Evolutionary conservation across 805 yeast genomes (phyloP).

Genomic region (Ogataea neopini): DNA sequence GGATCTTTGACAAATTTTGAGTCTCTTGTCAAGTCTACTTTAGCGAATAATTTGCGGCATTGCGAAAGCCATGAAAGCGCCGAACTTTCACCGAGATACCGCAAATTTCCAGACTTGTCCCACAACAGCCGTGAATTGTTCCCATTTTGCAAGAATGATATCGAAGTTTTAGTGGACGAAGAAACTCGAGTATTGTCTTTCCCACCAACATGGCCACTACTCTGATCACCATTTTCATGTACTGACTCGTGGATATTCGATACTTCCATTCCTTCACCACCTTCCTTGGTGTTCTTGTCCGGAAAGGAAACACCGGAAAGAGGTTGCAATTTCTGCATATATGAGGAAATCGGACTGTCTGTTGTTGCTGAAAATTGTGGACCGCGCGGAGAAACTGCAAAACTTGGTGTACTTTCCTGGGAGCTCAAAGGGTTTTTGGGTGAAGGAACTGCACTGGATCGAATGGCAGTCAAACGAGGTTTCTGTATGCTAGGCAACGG

Average conservation of each 20-base stretch:
- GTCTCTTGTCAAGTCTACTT: constrained; percentile 18
- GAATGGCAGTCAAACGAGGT: constrained; percentile 1
- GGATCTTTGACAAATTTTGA: constrained; percentile 42
- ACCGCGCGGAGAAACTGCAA: neutral
- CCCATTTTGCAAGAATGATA: constrained; percentile 21
- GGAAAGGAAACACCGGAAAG: neutral
- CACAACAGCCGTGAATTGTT: constrained; percentile 33
- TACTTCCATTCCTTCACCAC: no score
- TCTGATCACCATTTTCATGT: neutral
- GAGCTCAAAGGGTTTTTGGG: neutral
- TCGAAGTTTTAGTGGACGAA: neutral
- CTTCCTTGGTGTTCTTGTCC: neutral
- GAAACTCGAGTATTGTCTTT: neutral
- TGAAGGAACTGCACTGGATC: neutral
- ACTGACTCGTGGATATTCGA: no score
- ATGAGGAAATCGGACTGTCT: constrained; percentile 4
- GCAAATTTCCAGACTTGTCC: constrained; percentile 38
- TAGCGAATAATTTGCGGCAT: constrained; percentile 39
- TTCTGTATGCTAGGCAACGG: neutral
- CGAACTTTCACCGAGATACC: constrained; percentile 45
- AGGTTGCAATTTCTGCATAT: constrained; percentile 8
- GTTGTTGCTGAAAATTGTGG: neutral
- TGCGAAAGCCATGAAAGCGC: constrained; percentile 44
- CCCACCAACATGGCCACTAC: no score
- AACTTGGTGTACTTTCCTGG: neutral